Percentiles rank a stretch among this genome's conserved stretches.
Evolutionary conservation across 139 green algal species (phyloP).

Genomic region (Picochlorum costavermella): DNA sequence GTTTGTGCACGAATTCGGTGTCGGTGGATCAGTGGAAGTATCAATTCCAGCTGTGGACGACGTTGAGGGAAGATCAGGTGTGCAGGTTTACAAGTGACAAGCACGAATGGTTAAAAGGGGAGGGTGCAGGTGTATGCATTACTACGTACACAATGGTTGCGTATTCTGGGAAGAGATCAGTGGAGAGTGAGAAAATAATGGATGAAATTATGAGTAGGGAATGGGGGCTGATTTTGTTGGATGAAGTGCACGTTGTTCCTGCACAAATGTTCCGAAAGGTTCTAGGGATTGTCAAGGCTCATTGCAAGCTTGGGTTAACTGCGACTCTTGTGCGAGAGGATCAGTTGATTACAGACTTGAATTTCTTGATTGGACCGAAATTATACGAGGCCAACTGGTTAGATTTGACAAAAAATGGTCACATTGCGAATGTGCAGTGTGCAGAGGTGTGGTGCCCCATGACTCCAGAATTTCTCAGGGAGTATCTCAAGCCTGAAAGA

Average conservation of each 20-base stretch:
- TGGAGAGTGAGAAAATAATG: conserved; percentile 47
- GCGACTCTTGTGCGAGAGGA: conserved; percentile 97
- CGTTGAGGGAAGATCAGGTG: conserved; percentile 72
- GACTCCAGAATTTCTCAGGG: conserved; percentile 66
- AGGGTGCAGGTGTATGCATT: conserved; percentile 56
- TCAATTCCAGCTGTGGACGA: conserved; percentile 97
- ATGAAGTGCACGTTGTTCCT: conserved; percentile 98
- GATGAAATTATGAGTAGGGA: conserved; percentile 67
- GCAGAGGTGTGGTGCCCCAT: conserved; percentile 97
- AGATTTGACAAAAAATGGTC: conserved; percentile 86
- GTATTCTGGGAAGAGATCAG: conserved; percentile 60
- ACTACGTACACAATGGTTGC: conserved; percentile 98
- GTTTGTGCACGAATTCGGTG: conserved; percentile 72
- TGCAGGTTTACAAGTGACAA: conserved; percentile 77
- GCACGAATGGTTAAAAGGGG: conserved; percentile 66
- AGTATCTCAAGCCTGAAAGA: conserved; percentile 81
- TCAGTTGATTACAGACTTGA: conserved; percentile 88
- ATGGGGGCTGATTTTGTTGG: conserved; percentile 95
- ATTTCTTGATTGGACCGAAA: conserved; percentile 98
- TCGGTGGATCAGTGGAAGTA: conserved; percentile 93
- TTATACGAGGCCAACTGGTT: conserved; percentile 99
- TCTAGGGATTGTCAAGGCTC: conserved; percentile 83
- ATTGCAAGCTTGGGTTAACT: conserved; percentile 98
- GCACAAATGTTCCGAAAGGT: conserved; percentile 94
- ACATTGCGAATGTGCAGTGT: conserved; percentile 98